Evolutionary conservation across 345 rosid species (phyloP), one percentile per base, ranked within the genome.

Genomic region (Brassica nigra): DNA sequence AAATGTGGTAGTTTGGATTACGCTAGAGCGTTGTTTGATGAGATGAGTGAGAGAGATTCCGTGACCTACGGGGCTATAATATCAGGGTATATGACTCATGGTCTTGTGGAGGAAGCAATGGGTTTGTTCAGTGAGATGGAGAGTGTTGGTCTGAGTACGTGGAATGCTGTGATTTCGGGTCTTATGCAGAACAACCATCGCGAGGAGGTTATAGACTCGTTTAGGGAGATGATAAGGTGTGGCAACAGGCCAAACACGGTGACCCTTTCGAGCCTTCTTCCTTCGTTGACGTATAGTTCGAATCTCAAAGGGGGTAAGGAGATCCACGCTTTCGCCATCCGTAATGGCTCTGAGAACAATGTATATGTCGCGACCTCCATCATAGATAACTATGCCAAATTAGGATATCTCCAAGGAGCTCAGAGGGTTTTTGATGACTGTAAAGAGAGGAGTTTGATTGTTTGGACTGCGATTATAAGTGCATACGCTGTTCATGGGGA

Each of bases 81-180:
- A 68, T 88, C 91, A 5, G 97, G 92, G 14, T 88, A 86, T 75
- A 87, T 91, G 93, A 42, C 72, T 81, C 88, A 91, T 82, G 98
- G 97, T 2, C 85, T 84, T 78, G 91, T 89, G 62, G 81, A 87
- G 20, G 80, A 87, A 84, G 89, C 88, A 61, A 44, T 90, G 85
- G 80, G 27, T 66, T 79, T 92, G 65, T 89, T 91, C 74, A 79
- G 76, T 37, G 87, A 82, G 70, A 84, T 86, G 83, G 83, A 84
- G 76, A 77, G 8, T 67, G 88, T 84, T 10, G 83, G 79, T 63
- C n/a, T 92, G 16, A 91, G 86, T 73, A 77, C 85, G 5, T 94
- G 98, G 97, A 94, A 94, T 78, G 87, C 90, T 4, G 78, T 92
- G 65, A 79, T 92, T 86, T 89, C 98, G 0, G 97, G 98, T 75